Evolutionary conservation across 1,284 basidiomycete species (phyloP).

Genomic region (Cryptococcus deneoformans): DNA sequence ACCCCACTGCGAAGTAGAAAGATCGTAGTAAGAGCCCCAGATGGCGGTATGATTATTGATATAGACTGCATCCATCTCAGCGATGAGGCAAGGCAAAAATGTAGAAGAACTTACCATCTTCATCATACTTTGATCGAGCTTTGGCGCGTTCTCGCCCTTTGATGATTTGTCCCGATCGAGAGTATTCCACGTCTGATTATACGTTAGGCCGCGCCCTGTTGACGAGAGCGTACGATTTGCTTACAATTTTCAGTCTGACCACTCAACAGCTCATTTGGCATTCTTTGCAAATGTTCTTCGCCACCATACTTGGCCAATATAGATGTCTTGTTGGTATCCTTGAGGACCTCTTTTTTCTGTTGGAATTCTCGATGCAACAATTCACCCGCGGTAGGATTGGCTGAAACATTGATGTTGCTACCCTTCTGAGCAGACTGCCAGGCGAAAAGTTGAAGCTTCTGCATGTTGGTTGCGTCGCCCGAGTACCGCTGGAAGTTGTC

Average conservation of each 20-base stretch:
- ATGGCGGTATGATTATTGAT: slow-evolving; percentile 90
- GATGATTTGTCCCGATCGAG: slow-evolving; percentile 82
- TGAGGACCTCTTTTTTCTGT: slow-evolving; percentile 87
- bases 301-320: slow-evolving; percentile 92
- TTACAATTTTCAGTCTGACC: slow-evolving; percentile 90
- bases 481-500: slow-evolving; percentile 92
- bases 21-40: slow-evolving; percentile 95
- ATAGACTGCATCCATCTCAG: slow-evolving; percentile 54
- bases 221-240: slow-evolving; percentile 3
- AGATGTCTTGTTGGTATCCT: slow-evolving; percentile 79
- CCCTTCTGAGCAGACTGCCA: slow-evolving; percentile 94
- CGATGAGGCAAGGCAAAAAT: background rate
- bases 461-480: slow-evolving; percentile 87
- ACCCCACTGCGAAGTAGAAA: slow-evolving; percentile 74
- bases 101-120: slow-evolving; percentile 69
- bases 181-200: slow-evolving; percentile 82
- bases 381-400: slow-evolving; percentile 94
- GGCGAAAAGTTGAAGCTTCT: slow-evolving; percentile 90
- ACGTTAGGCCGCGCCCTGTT: background rate
- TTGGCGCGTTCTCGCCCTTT: slow-evolving; percentile 88
- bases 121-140: slow-evolving; percentile 85
- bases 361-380: slow-evolving; percentile 86
- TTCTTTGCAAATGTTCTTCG: slow-evolving; percentile 77
- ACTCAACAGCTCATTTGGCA: slow-evolving; percentile 79
- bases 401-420: slow-evolving; percentile 91